Evolutionary conservation across 768 basidiomycete genomes (phyloP).

Genomic region (Lanmaoa rubissima): DNA sequence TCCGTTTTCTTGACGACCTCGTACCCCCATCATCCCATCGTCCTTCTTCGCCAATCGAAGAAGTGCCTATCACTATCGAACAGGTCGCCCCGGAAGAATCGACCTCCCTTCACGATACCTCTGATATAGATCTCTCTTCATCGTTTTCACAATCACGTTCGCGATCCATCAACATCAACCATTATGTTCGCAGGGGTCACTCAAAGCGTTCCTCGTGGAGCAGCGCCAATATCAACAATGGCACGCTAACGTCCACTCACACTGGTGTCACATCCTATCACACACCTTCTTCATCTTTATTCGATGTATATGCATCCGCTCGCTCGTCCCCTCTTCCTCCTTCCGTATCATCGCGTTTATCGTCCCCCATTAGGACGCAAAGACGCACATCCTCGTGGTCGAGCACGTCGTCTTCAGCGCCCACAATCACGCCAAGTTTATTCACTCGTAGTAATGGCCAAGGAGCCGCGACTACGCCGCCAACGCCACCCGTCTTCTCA

Average conservation of each 20-base stretch:
- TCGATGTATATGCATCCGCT: constrained; percentile 60
- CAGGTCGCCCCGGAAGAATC: constrained; percentile 16
- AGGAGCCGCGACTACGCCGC: constrained; percentile 8
- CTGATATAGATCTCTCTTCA: constrained; percentile 20
- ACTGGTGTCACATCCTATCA: constrained; percentile 66
- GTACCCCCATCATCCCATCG: constrained; percentile 39
- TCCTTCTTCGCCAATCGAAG: constrained; percentile 9
- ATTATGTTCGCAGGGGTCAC: constrained; percentile 26
- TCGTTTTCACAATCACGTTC: constrained; percentile 22
- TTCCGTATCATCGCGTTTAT: constrained; percentile 28
- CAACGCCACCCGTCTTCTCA: constrained; percentile 17
- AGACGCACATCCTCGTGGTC: constrained; percentile 40
- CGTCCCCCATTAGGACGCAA: constrained; percentile 27
- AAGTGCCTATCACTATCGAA: constrained; percentile 14
- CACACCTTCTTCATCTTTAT: constrained; percentile 77
- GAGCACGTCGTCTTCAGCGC: constrained; percentile 38
- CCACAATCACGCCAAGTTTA: constrained; percentile 60
- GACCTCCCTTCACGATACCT: not conserved
- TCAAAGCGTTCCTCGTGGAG: constrained; percentile 48
- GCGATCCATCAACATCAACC: constrained; percentile 26
- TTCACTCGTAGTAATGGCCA: constrained; percentile 39
- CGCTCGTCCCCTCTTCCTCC: constrained; percentile 54
- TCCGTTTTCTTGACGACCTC: constrained; percentile 54
- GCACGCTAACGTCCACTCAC: constrained; percentile 56
- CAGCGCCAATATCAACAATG: constrained; percentile 39